phyloP scores from a whole-genome alignment of 106 monocot genomes.

The Dioscorea zingiberensis region DNA sequence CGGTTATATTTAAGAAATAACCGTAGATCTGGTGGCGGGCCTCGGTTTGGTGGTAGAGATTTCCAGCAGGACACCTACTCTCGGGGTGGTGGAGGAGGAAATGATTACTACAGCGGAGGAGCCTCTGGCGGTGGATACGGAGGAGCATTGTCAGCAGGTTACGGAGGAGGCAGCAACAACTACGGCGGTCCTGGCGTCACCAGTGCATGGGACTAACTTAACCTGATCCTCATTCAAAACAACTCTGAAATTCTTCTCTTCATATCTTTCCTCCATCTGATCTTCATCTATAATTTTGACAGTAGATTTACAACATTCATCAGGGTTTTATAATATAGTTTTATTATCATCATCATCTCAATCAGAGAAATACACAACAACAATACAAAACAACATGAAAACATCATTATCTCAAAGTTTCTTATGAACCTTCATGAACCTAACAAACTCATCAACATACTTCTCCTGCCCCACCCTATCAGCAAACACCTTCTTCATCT shows the following conservation, averaged over 20 bases:
- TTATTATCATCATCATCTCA: too few relatives aligned
- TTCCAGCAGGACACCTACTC: conserved; percentile 29
- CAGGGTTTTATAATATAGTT: too few relatives aligned
- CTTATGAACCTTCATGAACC: background rate
- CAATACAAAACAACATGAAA: too few relatives aligned
- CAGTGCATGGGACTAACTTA: conserved; percentile 50
- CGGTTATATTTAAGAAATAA: too few relatives aligned
- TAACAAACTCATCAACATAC: conserved; percentile 3
- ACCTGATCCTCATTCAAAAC: too few relatives aligned
- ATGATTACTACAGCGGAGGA: background rate
- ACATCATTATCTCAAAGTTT: background rate
- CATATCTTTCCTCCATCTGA: too few relatives aligned
- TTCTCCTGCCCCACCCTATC: background rate
- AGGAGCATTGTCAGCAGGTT: too few relatives aligned
- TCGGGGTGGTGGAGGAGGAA: conserved; percentile 9
- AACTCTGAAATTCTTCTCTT: too few relatives aligned
- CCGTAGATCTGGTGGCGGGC: conserved; percentile 31
- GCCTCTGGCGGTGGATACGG: conserved; percentile 16
- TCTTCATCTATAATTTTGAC: too few relatives aligned
- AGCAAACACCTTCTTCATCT: background rate
- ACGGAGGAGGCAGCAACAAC: too few relatives aligned
- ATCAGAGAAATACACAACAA: too few relatives aligned
- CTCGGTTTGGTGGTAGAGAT: conserved; percentile 50
- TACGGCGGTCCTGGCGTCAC: conserved; percentile 28
- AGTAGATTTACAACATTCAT: too few relatives aligned